Evolutionary conservation across 2,329 filamentous ascomycete genomes (phyloP).

Genomic region (Colletotrichum spaethianum): DNA sequence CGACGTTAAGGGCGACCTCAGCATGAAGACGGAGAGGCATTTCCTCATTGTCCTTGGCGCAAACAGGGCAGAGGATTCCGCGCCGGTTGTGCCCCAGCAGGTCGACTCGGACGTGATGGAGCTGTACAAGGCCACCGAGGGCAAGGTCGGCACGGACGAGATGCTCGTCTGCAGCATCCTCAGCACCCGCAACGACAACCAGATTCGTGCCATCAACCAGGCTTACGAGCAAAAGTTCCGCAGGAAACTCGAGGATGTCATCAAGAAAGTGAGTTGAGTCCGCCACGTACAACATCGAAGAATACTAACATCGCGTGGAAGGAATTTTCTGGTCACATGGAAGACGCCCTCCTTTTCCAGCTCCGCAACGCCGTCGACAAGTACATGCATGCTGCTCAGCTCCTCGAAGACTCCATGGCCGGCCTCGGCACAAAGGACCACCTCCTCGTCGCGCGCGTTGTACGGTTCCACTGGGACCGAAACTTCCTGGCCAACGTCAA

Average conservation of each 20-base stretch:
- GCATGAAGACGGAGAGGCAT: conserved; percentile 86
- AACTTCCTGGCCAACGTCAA: conserved; percentile 83
- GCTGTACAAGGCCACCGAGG: conserved; percentile 84
- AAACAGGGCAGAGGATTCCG: conserved; percentile 82
- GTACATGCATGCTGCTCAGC: conserved; percentile 84
- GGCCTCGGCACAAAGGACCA: conserved; percentile 90
- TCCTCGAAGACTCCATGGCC: conserved; percentile 90
- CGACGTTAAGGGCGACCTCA: conserved; percentile 84
- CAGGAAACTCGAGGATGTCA: conserved; percentile 77
- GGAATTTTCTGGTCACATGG: conserved; percentile 94
- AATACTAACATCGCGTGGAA: conserved; percentile 46
- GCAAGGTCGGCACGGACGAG: conserved; percentile 80
- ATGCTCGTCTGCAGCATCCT: conserved; percentile 85
- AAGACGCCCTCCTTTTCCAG: conserved; percentile 85
- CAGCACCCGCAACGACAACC: conserved; percentile 81
- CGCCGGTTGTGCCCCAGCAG: conserved; percentile 79
- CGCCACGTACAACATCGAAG: neutral
- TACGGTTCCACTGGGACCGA: conserved; percentile 87
- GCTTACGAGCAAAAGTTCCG: conserved; percentile 83
- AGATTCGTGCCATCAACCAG: conserved; percentile 85
- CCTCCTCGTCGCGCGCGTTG: conserved; percentile 81
- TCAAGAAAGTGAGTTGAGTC: conserved; percentile 71
- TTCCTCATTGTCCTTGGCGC: conserved; percentile 87
- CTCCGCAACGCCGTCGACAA: conserved; percentile 84
- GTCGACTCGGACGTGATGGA: conserved; percentile 83